Conservation (phyloP, 2,329 filamentous ascomycete genomes). For the Cladorrhinum sp. region DNA sequence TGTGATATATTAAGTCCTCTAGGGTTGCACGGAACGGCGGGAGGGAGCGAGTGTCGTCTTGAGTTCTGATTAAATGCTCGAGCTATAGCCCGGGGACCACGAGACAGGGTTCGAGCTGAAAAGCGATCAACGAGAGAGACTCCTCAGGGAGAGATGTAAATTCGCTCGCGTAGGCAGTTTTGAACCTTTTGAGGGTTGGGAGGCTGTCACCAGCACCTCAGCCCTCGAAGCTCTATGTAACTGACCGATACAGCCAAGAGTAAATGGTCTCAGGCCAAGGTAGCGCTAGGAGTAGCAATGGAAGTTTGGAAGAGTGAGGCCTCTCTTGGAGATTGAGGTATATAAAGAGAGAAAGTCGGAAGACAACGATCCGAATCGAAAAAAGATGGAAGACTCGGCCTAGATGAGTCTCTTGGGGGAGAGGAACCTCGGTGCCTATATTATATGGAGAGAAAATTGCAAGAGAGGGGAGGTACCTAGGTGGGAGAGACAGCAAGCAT, state of each 20-base stretch:
- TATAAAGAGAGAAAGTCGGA: neutral
- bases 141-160: neutral
- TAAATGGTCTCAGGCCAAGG: neutral
- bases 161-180: neutral
- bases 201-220: neutral
- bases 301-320: neutral
- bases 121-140: neutral
- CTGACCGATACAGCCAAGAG: constrained; percentile 5
- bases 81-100: constrained; percentile 3
- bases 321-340: neutral
- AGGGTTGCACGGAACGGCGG: constrained; percentile 17
- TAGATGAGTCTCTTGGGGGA: neutral
- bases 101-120: constrained; percentile 7
- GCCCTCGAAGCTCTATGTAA: neutral
- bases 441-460: neutral
- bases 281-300: neutral
- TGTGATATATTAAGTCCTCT: constrained; percentile 17
- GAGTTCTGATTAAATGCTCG: neutral
- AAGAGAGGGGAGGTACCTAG: neutral
- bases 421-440: neutral
- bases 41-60: constrained; percentile 13
- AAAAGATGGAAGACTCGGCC: neutral
- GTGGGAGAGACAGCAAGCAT: neutral
- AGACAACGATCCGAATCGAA: neutral
- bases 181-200: neutral